A percentile compares a stretch with the other conserved stretches of the same genome.
Evolutionary conservation across 2,329 filamentous ascomycete species (phyloP).

Genomic region (Nemania serpens): DNA sequence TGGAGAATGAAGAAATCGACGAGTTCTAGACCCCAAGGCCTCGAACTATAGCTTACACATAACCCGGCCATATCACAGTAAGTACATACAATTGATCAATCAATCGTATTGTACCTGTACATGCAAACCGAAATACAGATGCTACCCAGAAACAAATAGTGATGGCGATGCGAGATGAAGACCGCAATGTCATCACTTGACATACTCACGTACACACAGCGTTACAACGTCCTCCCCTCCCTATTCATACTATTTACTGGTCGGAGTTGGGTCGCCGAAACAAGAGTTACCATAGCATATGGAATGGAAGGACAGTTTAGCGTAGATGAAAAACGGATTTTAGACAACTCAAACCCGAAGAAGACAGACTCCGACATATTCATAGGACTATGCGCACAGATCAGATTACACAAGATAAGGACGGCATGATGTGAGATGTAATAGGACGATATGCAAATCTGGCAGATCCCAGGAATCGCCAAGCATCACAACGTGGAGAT

Average conservation of each 20-base stretch:
- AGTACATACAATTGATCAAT: conserved; percentile 6
- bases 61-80: conserved; percentile 13
- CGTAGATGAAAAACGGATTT: background rate
- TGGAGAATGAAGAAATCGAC: background rate
- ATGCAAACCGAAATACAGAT: background rate
- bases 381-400: background rate
- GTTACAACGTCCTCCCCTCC: background rate
- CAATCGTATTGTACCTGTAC: background rate
- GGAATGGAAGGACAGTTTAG: background rate
- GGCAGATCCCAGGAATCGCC: conserved; percentile 14
- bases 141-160: background rate
- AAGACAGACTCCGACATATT: background rate
- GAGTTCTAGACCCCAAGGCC: conserved; percentile 23
- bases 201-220: background rate
- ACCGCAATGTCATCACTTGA: background rate
- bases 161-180: conserved; percentile 5
- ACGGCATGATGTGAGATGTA: background rate
- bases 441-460: conserved; percentile 15
- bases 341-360: background rate
- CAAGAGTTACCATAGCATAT: background rate
- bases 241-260: background rate
- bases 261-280: conserved; percentile 2
- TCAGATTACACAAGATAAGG: conserved; percentile 11
- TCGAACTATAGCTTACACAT: conserved; percentile 11
- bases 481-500: conserved; percentile 12